Percentiles rank a stretch among this genome's conserved stretches.
These are phyloP conservation scores for Aspergillus steynii DNA, from an alignment of 495 filamentous ascomycete genomes.

Conservation along the genomic window DNA sequence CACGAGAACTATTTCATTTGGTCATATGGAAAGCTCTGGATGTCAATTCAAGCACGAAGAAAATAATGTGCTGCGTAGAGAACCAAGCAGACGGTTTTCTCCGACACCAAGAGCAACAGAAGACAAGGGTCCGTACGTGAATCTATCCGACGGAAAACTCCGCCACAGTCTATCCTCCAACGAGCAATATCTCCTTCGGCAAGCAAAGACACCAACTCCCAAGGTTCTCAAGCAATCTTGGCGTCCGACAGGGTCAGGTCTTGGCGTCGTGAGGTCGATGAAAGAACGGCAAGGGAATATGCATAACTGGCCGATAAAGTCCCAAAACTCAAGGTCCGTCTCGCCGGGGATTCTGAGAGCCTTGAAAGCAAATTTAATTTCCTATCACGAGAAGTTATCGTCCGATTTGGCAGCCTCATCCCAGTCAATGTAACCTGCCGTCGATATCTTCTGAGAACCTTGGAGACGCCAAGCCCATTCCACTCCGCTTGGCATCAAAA, in stretches of 20 bases:
- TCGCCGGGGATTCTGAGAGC: background rate
- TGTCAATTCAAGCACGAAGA: no score
- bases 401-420: background rate
- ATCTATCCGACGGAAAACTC: background rate
- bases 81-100: background rate
- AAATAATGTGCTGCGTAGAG: background rate
- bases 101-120: background rate
- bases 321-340: background rate
- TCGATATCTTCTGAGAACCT: constrained; percentile 18
- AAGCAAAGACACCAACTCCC: background rate
- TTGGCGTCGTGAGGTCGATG: constrained; percentile 7
- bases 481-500: constrained; percentile 16
- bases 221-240: constrained; percentile 18
- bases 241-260: constrained; percentile 1
- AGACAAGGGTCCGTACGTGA: background rate
- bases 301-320: background rate
- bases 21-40: no score
- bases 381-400: background rate
- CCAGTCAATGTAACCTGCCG: no score
- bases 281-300: background rate
- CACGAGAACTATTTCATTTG: no score
- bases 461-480: constrained; percentile 24
- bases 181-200: background rate
- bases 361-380: background rate
- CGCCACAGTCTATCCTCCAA: background rate